Conservation (phyloP, 2,329 filamentous ascomycete genomes). For the Penicillium paneum region DNA sequence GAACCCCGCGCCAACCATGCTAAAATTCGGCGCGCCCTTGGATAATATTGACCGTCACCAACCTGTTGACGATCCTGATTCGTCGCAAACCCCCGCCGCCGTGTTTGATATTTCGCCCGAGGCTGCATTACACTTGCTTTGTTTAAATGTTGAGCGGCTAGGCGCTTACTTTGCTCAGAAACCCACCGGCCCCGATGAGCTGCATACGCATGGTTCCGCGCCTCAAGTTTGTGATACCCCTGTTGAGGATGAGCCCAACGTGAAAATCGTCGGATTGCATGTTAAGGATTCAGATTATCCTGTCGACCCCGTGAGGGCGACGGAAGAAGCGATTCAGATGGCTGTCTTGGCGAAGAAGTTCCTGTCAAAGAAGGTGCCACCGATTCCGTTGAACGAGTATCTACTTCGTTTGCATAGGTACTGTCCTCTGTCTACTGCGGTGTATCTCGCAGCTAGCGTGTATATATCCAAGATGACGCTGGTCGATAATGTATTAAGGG, state of each 20-base stretch:
- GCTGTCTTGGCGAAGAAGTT: constrained; percentile 87
- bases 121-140: constrained; percentile 76
- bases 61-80: background rate
- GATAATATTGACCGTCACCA: background rate
- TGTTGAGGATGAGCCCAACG: constrained; percentile 21
- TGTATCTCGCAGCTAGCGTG: constrained; percentile 82
- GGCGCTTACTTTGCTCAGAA: constrained; percentile 59
- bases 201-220: constrained; percentile 49
- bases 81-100: constrained; percentile 8
- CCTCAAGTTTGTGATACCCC: constrained; percentile 27
- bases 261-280: constrained; percentile 34
- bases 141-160: constrained; percentile 60
- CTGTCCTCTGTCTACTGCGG: constrained; percentile 89
- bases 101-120: constrained; percentile 69
- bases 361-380: constrained; percentile 82
- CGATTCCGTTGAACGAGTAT: constrained; percentile 80
- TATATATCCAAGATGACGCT: constrained; percentile 84
- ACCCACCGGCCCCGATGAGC: constrained; percentile 6
- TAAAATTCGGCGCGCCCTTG: constrained; percentile 15
- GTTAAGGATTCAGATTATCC: constrained; percentile 39
- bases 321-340: constrained; percentile 73
- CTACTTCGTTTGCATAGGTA: constrained; percentile 81
- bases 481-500: constrained; percentile 71
- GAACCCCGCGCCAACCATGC: constrained; percentile 10
- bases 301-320: constrained; percentile 57